These are phyloP conservation scores for Pseudopithomyces chartarum DNA, from an alignment of 2,329 filamentous ascomycete genomes.

Conservation along the genomic window DNA sequence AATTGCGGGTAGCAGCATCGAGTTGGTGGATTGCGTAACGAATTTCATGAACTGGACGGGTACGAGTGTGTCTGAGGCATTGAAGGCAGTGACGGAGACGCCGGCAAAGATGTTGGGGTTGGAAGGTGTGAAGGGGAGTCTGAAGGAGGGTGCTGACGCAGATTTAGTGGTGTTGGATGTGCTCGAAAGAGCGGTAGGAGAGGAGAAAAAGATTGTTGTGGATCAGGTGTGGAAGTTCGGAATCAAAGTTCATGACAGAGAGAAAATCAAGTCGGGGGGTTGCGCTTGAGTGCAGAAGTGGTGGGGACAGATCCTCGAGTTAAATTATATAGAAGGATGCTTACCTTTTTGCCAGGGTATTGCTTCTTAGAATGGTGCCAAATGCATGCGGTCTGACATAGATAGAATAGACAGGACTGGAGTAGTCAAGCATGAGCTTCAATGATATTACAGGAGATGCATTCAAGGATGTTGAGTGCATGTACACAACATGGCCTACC, in stretches of 20 bases:
- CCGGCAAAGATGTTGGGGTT: constrained; percentile 78
- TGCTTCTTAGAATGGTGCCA: too few relatives aligned
- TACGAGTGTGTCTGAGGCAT: constrained; percentile 67
- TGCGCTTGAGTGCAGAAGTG: neutral
- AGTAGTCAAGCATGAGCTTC: too few relatives aligned
- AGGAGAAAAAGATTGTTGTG: constrained; percentile 62
- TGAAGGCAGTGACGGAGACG: constrained; percentile 75
- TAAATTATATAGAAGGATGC: too few relatives aligned
- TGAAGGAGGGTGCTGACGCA: constrained; percentile 53
- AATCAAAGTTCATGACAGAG: constrained; percentile 33
- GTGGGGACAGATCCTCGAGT: neutral
- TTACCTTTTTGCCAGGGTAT: too few relatives aligned
- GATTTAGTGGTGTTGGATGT: constrained; percentile 70
- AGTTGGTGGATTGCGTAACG: constrained; percentile 79
- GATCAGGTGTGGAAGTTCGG: constrained; percentile 85
- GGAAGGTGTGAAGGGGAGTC: constrained; percentile 66
- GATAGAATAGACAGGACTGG: too few relatives aligned
- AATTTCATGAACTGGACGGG: constrained; percentile 81
- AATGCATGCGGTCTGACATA: too few relatives aligned
- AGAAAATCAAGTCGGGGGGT: neutral
- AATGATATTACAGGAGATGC: too few relatives aligned
- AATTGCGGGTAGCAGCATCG: constrained; percentile 63
- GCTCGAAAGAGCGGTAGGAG: constrained; percentile 49
- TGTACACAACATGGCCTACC: too few relatives aligned
- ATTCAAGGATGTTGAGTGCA: too few relatives aligned